Conservation (phyloP, 768 basidiomycete species). For the Strobilomyces confusus region DNA sequence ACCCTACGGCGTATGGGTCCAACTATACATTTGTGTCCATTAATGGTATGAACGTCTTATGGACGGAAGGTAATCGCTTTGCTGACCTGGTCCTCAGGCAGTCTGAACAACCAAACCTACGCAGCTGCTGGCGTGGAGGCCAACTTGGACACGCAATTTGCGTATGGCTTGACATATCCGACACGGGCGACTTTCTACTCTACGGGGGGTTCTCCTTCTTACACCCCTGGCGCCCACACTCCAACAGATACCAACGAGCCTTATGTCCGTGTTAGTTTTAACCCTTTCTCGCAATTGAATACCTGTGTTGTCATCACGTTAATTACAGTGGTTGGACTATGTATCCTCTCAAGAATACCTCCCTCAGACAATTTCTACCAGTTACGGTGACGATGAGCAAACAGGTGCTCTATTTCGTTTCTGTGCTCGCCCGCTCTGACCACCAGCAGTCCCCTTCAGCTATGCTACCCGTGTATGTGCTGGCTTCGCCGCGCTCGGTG, state of each 20-base stretch:
- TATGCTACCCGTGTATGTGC: slow-evolving; percentile 58
- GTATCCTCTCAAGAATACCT: slow-evolving; percentile 42
- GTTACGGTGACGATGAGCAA: slow-evolving; percentile 72
- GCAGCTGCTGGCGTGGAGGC: slow-evolving; percentile 58
- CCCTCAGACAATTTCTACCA: slow-evolving; percentile 65
- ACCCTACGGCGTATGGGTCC: slow-evolving; percentile 45
- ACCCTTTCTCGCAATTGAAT: not conserved
- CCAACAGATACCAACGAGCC: slow-evolving; percentile 48
- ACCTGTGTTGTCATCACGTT: slow-evolving; percentile 2
- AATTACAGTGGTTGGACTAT: slow-evolving; percentile 57
- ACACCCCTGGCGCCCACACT: slow-evolving; percentile 39
- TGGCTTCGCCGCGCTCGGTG: slow-evolving; percentile 64
- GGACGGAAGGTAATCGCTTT: not conserved
- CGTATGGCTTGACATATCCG: slow-evolving; percentile 62
- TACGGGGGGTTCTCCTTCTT: slow-evolving; percentile 50
- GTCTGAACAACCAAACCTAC: slow-evolving; percentile 53
- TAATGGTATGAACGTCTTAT: slow-evolving; percentile 38
- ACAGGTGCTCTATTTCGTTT: slow-evolving; percentile 39
- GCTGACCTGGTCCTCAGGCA: slow-evolving; percentile 50
- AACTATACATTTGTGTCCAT: slow-evolving; percentile 53
- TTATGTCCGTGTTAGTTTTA: slow-evolving; percentile 37
- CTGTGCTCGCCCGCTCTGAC: not conserved
- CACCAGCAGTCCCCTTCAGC: slow-evolving; percentile 44
- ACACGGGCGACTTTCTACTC: slow-evolving; percentile 58
- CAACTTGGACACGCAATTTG: slow-evolving; percentile 64